phyloP scores from a whole-genome alignment of 306 rosid genomes.

The Cajanus cajan region DNA sequence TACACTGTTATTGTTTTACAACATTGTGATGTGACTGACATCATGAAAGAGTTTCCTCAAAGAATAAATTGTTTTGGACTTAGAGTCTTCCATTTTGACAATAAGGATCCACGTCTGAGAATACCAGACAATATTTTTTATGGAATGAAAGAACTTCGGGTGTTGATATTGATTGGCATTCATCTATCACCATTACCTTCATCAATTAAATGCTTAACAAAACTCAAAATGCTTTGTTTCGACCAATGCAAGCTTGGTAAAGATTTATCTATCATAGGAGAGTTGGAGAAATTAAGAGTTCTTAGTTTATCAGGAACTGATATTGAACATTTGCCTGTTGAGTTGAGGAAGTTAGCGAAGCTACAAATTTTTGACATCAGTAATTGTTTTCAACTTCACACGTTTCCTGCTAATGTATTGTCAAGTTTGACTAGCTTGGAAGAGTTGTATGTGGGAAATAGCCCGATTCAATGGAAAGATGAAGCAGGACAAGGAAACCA shows the following conservation, averaged over 20 bases:
- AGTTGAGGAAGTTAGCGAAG: background rate
- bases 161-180: background rate
- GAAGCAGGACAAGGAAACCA: background rate
- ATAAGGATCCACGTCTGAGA: background rate
- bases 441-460: background rate
- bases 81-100: background rate
- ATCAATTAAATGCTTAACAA: background rate
- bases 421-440: background rate
- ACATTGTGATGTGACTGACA: background rate
- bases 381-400: background rate
- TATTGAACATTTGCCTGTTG: background rate
- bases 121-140: background rate
- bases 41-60: background rate
- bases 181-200: background rate
- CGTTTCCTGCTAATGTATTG: background rate
- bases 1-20: background rate
- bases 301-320: background rate
- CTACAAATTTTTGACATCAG: conserved; percentile 1
- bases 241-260: background rate
- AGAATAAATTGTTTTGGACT: background rate
- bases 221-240: background rate
- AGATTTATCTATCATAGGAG: background rate
- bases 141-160: background rate
- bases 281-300: background rate
- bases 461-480: background rate